phyloP scores from a whole-genome alignment of 2,329 filamentous ascomycete genomes.

The Hortaea sp. region DNA sequence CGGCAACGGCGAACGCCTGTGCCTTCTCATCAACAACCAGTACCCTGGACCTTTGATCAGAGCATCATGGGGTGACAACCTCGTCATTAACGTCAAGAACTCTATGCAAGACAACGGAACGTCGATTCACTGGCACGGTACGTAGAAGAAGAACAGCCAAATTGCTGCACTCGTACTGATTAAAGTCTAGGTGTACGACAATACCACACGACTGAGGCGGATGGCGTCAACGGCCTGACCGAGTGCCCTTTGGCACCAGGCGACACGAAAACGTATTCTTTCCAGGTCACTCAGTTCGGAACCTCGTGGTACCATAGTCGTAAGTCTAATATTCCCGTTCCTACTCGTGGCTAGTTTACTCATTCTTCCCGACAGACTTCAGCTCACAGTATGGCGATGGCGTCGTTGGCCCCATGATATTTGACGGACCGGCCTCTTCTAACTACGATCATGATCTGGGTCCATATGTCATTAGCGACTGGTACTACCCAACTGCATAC shows the following conservation, averaged over 20 bases:
- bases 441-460: constrained; percentile 31
- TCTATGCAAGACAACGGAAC: constrained; percentile 37
- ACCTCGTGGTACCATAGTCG: constrained; percentile 28
- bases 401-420: constrained; percentile 29
- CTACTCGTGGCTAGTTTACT: constrained; percentile 27
- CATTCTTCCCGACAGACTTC: constrained; percentile 24
- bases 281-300: constrained; percentile 30
- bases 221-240: constrained; percentile 41
- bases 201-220: constrained; percentile 44
- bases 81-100: constrained; percentile 25
- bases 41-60: constrained; percentile 57
- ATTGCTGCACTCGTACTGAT: no score
- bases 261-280: constrained; percentile 35
- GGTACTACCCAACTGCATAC: constrained; percentile 21
- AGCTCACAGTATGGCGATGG: constrained; percentile 20
- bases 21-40: constrained; percentile 50
- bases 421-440: constrained; percentile 28
- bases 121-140: constrained; percentile 41
- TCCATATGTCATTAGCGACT: constrained; percentile 30
- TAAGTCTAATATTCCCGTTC: constrained; percentile 18
- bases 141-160: no score
- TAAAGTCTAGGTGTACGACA: constrained; percentile 28
- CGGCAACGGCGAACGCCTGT: constrained; percentile 22
- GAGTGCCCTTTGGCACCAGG: constrained; percentile 37
- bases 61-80: constrained; percentile 31